These are phyloP conservation scores for Paraphaeosphaeria sporulosa DNA, from an alignment of 2,329 filamentous ascomycete species.

Conservation along the genomic window DNA sequence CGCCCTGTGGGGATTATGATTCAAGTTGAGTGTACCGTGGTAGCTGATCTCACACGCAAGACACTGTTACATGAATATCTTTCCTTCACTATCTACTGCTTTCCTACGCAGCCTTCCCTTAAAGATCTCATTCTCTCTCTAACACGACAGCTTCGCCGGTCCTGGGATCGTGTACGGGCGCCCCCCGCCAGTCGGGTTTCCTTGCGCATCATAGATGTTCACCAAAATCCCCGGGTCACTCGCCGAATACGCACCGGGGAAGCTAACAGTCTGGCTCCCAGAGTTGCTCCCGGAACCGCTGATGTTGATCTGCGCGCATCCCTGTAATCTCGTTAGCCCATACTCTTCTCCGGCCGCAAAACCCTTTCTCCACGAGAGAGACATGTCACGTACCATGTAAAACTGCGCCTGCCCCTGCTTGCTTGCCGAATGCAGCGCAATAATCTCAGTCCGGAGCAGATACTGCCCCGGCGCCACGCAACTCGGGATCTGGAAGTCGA, in stretches of 20 bases:
- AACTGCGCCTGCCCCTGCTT: slow-evolving; percentile 46
- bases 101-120: too few species aligned
- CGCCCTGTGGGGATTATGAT: too few species aligned
- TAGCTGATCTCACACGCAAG: too few species aligned
- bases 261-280: slow-evolving; percentile 34
- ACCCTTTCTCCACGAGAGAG: not conserved
- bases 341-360: not conserved
- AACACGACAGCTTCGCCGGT: slow-evolving; percentile 56
- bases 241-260: slow-evolving; percentile 35
- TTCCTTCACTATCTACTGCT: too few species aligned
- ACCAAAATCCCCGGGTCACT: slow-evolving; percentile 31
- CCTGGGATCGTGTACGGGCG: slow-evolving; percentile 56
- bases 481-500: slow-evolving; percentile 42
- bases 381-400: slow-evolving; percentile 31
- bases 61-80: too few species aligned
- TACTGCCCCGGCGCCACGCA: slow-evolving; percentile 45
- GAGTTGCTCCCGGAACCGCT: slow-evolving; percentile 34
- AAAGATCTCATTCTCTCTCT: too few species aligned
- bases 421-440: slow-evolving; percentile 48
- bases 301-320: slow-evolving; percentile 49
- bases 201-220: slow-evolving; percentile 26
- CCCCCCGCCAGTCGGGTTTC: slow-evolving; percentile 23
- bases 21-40: too few species aligned
- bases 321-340: slow-evolving; percentile 24
- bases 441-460: slow-evolving; percentile 51